These are phyloP conservation scores for Neonectria hederae DNA, from an alignment of 2,329 filamentous ascomycete species.

Conservation along the genomic window DNA sequence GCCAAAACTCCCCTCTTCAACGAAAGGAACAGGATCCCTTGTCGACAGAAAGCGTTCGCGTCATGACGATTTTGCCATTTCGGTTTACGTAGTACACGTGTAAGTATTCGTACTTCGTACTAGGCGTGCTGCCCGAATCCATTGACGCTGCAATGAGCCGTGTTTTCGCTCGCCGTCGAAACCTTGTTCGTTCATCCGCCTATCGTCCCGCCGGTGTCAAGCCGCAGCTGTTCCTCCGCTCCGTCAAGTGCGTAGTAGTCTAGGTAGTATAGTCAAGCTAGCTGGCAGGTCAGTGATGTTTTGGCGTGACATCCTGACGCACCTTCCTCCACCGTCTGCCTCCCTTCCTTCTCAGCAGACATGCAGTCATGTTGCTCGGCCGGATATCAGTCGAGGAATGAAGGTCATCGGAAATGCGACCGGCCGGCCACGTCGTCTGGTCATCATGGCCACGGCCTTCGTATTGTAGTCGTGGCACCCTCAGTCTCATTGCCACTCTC, in stretches of 20 bases:
- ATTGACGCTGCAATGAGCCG: background rate
- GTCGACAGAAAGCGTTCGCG: background rate
- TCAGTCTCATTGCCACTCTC: background rate
- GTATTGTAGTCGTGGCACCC: background rate
- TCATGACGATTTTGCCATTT: background rate
- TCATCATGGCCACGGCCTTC: background rate
- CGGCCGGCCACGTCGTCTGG: background rate
- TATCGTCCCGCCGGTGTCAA: too few relatives aligned
- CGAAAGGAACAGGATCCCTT: conserved; percentile 3
- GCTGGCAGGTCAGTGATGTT: background rate
- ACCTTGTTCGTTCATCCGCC: background rate
- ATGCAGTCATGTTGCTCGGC: background rate
- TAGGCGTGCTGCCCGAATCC: too few relatives aligned
- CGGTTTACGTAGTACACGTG: background rate
- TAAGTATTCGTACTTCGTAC: background rate
- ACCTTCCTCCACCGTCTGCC: background rate
- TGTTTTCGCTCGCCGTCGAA: conserved; percentile 1
- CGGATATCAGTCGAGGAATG: conserved; percentile 6
- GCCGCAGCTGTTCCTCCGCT: background rate
- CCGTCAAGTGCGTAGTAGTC: too few relatives aligned
- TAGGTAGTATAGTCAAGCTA: too few relatives aligned
- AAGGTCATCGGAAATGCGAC: conserved; percentile 14
- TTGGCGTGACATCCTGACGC: background rate
- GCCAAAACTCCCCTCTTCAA: background rate
- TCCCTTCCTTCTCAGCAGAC: conserved; percentile 9